Evolutionary conservation across 441 rosid species (phyloP).

Genomic region (Cnidoscolus chayamansa): DNA sequence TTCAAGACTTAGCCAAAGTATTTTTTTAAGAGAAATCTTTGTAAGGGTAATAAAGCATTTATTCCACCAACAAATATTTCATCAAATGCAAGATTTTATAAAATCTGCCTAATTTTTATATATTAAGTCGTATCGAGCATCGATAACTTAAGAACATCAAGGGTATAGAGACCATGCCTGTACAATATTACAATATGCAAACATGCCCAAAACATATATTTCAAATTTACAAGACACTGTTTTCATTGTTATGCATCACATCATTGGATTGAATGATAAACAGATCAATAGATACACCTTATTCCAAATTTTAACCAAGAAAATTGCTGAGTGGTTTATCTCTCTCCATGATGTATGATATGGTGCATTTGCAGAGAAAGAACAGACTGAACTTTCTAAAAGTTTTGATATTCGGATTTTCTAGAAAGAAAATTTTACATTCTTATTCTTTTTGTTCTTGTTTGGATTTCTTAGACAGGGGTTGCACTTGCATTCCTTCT

Average conservation of each 20-base stretch:
- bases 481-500: neutral
- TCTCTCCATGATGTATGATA: neutral
- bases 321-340: neutral
- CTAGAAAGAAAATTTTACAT: too few relatives aligned
- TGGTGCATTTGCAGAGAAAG: neutral
- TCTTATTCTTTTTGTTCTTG: neutral
- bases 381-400: neutral
- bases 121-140: too few relatives aligned
- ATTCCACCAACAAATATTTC: too few relatives aligned
- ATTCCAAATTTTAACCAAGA: neutral
- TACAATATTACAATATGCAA: neutral
- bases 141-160: too few relatives aligned
- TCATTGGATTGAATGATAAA: neutral
- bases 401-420: neutral
- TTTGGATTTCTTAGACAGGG: neutral
- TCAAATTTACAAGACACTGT: slow-evolving; percentile 2
- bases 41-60: too few relatives aligned
- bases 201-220: slow-evolving; percentile 1
- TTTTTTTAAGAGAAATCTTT: too few relatives aligned
- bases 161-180: too few relatives aligned
- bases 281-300: neutral
- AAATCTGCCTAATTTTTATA: too few relatives aligned
- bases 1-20: too few relatives aligned
- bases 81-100: too few relatives aligned
- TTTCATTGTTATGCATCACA: neutral